Base-by-base conservation (phyloP, 306 rosid species). In the Crataegus laevigata region DNA sequence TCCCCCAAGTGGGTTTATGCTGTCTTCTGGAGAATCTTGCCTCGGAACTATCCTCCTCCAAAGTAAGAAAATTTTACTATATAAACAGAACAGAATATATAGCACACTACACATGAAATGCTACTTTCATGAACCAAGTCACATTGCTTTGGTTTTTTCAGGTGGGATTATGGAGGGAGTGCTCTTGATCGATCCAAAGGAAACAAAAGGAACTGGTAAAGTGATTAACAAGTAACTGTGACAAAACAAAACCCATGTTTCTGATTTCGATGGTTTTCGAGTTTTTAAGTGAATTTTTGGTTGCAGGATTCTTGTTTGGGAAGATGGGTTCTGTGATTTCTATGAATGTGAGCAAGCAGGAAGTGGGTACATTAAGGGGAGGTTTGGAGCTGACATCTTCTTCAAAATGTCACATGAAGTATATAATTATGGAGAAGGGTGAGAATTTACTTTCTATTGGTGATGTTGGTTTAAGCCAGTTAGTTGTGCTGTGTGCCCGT, bases 351-450 rank as follows among this genome's bases (percentile, higher is more conserved):
- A 90, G 77, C 87, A 78, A 66, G 86, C 88, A 34, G 85, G 81
- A 40, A 83, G 66, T 80, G 89, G 88, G 64, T 84, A 66, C 84
- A 67, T 82, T 32, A 78, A 78, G 54, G 86, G 78, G 43, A 83
- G 83, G 80, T 94, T 94, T 85, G 97, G 96, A 71, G 90, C 91
- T 79, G 91, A 90, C 45, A 77, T 90, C 54, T 94, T 92, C 88
- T 94, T 92, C 96, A 94, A 92, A 84, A 92, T 94, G 99, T 90
- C 99, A 38, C 97, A 94, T 74, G 96, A 94, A 71, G 99, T 94
- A 68, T 92, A 94, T 76, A 94, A 83, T 77, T 94, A 79, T 82
- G 99, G 99, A 73, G 96, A 94, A 77, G 96, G 97, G 99, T 94
- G 80, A 89, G 91, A 40, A 9, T 22, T 66, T n/a, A 14, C 36